Percentiles rank a stretch among this genome's conserved stretches.
Conservation (phyloP, 805 yeast species). For the Brettanomyces bruxellensis region DNA sequence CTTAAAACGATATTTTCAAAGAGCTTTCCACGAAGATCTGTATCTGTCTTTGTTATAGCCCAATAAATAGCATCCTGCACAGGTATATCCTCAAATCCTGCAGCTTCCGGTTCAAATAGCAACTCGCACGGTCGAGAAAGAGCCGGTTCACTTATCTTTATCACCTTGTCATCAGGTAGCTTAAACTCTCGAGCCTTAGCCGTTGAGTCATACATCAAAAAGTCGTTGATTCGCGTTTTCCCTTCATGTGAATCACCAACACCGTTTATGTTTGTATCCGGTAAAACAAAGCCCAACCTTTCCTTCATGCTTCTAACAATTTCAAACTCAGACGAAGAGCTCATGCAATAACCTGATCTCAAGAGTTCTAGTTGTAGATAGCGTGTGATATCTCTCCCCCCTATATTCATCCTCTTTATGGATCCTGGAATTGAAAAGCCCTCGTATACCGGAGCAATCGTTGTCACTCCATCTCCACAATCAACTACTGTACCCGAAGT, state of each 20-base stretch:
- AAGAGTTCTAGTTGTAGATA: constrained; percentile 62
- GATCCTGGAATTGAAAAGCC: constrained; percentile 76
- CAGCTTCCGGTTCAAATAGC: constrained; percentile 68
- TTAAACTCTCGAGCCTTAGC: constrained; percentile 32
- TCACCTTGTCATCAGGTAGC: constrained; percentile 77
- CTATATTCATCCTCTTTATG: constrained; percentile 66
- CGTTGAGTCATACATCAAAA: constrained; percentile 9
- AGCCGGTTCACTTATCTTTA: constrained; percentile 22
- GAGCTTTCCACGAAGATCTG: constrained; percentile 64
- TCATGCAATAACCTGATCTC: constrained; percentile 51
- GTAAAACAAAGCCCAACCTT: constrained; percentile 54
- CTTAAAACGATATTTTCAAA: constrained; percentile 67
- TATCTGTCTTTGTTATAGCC: constrained; percentile 62
- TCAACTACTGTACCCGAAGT: constrained; percentile 89
- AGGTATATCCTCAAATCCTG: constrained; percentile 70
- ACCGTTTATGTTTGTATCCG: constrained; percentile 24
- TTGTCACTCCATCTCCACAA: constrained; percentile 90
- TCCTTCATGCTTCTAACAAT: constrained; percentile 75
- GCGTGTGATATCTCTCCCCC: constrained; percentile 81
- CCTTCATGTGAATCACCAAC: constrained; percentile 2
- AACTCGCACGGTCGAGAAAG: constrained; percentile 46
- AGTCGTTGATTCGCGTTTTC: constrained; percentile 1
- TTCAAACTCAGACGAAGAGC: constrained; percentile 73
- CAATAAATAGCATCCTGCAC: constrained; percentile 55
- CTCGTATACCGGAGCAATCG: constrained; percentile 81